phyloP scores from a whole-genome alignment of 345 rosid species.

The Arabis alpina region DNA sequence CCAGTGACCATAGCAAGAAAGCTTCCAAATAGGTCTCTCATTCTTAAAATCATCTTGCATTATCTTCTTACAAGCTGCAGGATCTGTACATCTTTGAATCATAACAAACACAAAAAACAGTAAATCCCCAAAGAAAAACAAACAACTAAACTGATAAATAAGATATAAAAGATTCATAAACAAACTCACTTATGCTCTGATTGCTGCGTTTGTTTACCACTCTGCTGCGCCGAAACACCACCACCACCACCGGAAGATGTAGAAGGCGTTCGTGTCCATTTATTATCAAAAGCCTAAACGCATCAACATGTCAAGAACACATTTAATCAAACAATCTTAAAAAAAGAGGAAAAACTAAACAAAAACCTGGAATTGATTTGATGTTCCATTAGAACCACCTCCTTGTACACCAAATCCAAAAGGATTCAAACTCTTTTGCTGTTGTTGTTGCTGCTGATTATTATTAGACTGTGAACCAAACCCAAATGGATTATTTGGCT shows the following conservation, averaged over 20 bases:
- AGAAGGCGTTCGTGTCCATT: constrained; percentile 66
- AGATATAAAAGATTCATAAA: constrained; percentile 10
- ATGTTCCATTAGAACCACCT: constrained; percentile 43
- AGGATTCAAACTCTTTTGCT: constrained; percentile 54
- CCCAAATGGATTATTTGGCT: constrained; percentile 52
- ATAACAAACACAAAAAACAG: background rate
- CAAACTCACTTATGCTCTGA: constrained; percentile 65
- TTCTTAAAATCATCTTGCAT: constrained; percentile 75
- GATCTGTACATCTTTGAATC: constrained; percentile 76
- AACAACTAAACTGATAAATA: constrained; percentile 9
- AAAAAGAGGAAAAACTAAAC: constrained; percentile 7
- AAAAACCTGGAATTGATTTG: constrained; percentile 73
- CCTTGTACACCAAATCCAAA: constrained; percentile 79
- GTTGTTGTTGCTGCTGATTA: constrained; percentile 51
- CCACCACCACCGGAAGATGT: constrained; percentile 34
- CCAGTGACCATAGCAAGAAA: constrained; percentile 86
- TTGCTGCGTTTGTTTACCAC: constrained; percentile 56
- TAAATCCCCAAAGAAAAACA: constrained; percentile 19
- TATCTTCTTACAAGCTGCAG: constrained; percentile 65
- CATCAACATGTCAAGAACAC: constrained; percentile 23
- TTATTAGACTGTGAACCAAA: constrained; percentile 51
- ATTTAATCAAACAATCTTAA: background rate
- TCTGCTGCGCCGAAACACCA: constrained; percentile 52
- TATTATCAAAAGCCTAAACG: constrained; percentile 72
- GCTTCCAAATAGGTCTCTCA: constrained; percentile 91